Evolutionary conservation across 768 basidiomycete genomes (phyloP).

Genomic region (Crepidotus variabilis): DNA sequence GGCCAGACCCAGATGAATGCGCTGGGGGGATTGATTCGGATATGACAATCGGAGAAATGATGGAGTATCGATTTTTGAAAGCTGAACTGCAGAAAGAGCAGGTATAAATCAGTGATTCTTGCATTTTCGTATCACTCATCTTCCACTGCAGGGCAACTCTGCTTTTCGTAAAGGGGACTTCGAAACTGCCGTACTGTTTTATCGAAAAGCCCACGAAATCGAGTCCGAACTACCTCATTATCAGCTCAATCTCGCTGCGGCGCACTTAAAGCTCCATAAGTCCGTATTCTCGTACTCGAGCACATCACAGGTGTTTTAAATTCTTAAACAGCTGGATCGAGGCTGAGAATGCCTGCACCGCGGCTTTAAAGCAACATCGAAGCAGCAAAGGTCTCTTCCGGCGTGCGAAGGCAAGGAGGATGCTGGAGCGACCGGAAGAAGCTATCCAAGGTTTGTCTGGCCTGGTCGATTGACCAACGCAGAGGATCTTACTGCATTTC

Average conservation of each 20-base stretch:
- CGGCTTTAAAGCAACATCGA: slow-evolving; percentile 59
- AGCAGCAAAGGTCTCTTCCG: slow-evolving; percentile 71
- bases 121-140: background rate
- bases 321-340: slow-evolving; percentile 55
- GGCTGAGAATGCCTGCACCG: slow-evolving; percentile 68
- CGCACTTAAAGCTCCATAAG: slow-evolving; percentile 68
- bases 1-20: slow-evolving; percentile 45
- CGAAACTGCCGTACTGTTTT: slow-evolving; percentile 49
- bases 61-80: slow-evolving; percentile 69
- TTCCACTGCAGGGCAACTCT: slow-evolving; percentile 49
- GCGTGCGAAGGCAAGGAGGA: slow-evolving; percentile 62
- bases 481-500: background rate
- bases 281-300: slow-evolving; percentile 28
- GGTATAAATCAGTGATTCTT: slow-evolving; percentile 31
- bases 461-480: background rate
- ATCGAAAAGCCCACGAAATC: slow-evolving; percentile 56
- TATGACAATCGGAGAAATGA: slow-evolving; percentile 70
- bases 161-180: slow-evolving; percentile 67
- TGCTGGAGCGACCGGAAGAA: slow-evolving; percentile 52
- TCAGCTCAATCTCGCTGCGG: slow-evolving; percentile 73
- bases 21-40: slow-evolving; percentile 41
- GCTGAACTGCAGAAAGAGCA: slow-evolving; percentile 72
- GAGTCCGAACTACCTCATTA: slow-evolving; percentile 76
- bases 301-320: background rate
- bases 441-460: slow-evolving; percentile 51